Percentiles rank a stretch among this genome's conserved stretches.
Conservation (phyloP, 2,329 filamentous ascomycete species). For the Graphium sp. region DNA sequence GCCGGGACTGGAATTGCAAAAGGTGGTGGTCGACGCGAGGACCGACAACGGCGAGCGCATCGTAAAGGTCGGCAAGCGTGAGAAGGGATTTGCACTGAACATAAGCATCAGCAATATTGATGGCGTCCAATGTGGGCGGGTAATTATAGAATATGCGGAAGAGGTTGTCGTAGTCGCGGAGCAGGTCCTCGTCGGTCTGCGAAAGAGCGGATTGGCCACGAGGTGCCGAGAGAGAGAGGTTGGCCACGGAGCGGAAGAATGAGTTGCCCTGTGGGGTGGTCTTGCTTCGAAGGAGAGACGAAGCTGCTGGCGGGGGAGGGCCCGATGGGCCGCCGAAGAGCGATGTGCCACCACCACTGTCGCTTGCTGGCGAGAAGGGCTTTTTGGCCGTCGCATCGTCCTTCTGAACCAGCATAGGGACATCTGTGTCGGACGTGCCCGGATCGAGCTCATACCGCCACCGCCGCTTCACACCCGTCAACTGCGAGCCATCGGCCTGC, state of each 20-base stretch:
- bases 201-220: constrained; percentile 21
- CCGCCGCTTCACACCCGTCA: constrained; percentile 15
- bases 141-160: constrained; percentile 96
- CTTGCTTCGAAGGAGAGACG: constrained; percentile 5
- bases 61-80: constrained; percentile 83
- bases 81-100: constrained; percentile 86
- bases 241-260: constrained; percentile 82
- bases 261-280: constrained; percentile 3
- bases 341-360: constrained; percentile 17
- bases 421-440: constrained; percentile 53
- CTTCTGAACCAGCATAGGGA: constrained; percentile 79
- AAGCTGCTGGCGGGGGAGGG: constrained; percentile 24
- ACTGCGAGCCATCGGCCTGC: neutral
- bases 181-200: constrained; percentile 52
- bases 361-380: constrained; percentile 6
- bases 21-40: constrained; percentile 87
- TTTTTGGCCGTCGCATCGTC: constrained; percentile 21
- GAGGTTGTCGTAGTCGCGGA: constrained; percentile 89
- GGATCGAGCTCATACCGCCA: constrained; percentile 86
- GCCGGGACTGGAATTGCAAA: constrained; percentile 72
- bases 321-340: constrained; percentile 29
- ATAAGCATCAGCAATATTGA: constrained; percentile 86
- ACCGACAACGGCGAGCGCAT: constrained; percentile 73
- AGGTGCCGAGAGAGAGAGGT: constrained; percentile 36
- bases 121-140: constrained; percentile 59